These are phyloP conservation scores for Claviceps capensis DNA, from an alignment of 2,329 filamentous ascomycete species.

Conservation along the genomic window DNA sequence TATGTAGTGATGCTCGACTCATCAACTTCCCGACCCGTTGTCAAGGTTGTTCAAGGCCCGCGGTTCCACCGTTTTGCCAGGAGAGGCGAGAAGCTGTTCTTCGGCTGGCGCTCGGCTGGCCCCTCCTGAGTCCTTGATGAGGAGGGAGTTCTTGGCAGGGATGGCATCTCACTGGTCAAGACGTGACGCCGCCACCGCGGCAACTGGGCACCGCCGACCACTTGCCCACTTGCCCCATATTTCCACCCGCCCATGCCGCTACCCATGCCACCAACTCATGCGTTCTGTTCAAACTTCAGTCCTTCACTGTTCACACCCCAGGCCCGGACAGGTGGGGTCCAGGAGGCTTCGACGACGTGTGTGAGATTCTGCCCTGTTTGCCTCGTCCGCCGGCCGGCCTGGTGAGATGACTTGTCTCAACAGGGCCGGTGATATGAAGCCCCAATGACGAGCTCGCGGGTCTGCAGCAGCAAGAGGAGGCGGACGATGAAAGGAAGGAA, in stretches of 20 bases:
- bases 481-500: background rate
- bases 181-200: constrained; percentile 8
- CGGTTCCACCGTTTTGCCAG: background rate
- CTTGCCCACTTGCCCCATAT: background rate
- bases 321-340: no score
- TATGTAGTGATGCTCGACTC: constrained; percentile 1
- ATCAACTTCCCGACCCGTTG: background rate
- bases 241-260: constrained; percentile 1
- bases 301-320: background rate
- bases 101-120: no score
- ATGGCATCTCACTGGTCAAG: constrained; percentile 6
- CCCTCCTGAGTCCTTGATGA: background rate
- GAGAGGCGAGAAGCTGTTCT: no score
- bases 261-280: no score
- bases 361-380: constrained; percentile 1
- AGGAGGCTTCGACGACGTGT: background rate
- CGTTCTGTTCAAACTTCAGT: background rate
- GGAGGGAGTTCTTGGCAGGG: constrained; percentile 5
- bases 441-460: background rate
- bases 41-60: background rate
- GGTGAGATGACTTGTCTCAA: constrained; percentile 1
- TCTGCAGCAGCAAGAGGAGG: background rate
- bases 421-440: background rate
- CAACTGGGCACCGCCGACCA: constrained; percentile 3
- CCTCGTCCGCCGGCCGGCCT: background rate